Percentiles rank a stretch among this genome's conserved stretches.
These are phyloP conservation scores for Amanita exitialis DNA, from an alignment of 768 basidiomycete species.

Conservation along the genomic window DNA sequence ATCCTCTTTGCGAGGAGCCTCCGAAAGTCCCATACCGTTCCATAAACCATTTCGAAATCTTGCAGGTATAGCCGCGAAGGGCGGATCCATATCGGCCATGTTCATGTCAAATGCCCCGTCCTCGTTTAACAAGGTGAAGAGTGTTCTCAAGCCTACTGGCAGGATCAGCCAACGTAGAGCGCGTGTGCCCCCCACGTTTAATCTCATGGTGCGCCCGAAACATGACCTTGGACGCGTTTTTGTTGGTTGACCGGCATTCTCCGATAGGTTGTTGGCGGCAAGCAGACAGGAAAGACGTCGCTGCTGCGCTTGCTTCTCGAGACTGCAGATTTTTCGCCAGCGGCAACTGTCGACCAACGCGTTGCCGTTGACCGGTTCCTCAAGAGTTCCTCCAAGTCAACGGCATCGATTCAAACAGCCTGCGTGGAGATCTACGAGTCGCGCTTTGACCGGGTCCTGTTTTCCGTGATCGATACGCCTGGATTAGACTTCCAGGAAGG, in stretches of 20 bases:
- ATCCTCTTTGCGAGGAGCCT: slow-evolving; percentile 49
- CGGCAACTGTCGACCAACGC: slow-evolving; percentile 67
- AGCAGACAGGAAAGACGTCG: slow-evolving; percentile 81
- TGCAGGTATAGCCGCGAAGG: slow-evolving; percentile 34
- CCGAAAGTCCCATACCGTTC: slow-evolving; percentile 55
- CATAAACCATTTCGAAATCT: slow-evolving; percentile 71
- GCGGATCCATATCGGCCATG: slow-evolving; percentile 53
- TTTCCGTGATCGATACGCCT: slow-evolving; percentile 82
- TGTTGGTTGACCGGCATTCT: slow-evolving; percentile 11
- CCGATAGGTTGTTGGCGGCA: slow-evolving; percentile 63
- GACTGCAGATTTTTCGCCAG: slow-evolving; percentile 74
- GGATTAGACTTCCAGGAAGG: slow-evolving; percentile 70
- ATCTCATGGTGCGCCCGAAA: slow-evolving; percentile 59
- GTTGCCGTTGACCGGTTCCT: slow-evolving; percentile 56
- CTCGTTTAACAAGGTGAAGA: slow-evolving; percentile 50
- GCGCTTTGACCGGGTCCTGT: slow-evolving; percentile 64
- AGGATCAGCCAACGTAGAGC: slow-evolving; percentile 56
- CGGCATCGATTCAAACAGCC: slow-evolving; percentile 54
- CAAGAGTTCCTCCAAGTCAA: slow-evolving; percentile 47
- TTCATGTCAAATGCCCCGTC: slow-evolving; percentile 58
- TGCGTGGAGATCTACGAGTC: slow-evolving; percentile 80
- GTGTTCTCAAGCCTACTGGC: slow-evolving; percentile 24
- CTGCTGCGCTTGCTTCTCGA: slow-evolving; percentile 72
- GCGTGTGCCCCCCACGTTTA: slow-evolving; percentile 69
- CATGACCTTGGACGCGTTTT: background rate